phyloP scores from a whole-genome alignment of 179 eudicot genomes.

The Nepenthes alata region DNA sequence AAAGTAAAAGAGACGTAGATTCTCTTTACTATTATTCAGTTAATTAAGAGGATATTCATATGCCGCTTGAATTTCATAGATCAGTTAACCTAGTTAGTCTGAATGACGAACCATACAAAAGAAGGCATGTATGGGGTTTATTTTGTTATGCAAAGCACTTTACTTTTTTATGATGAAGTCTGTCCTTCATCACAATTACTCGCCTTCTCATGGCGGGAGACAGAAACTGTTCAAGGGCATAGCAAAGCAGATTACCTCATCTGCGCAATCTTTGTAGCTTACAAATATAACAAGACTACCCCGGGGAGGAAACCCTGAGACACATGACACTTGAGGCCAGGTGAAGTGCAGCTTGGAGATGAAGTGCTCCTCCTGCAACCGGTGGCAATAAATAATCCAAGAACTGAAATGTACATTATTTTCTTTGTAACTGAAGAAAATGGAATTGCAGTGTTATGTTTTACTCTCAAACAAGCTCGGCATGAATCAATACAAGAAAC shows the following conservation, averaged over 20 bases:
- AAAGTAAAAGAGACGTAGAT: too few species aligned
- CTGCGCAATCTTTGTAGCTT: conserved; percentile 41
- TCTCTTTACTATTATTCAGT: too few species aligned
- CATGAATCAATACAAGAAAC: neutral
- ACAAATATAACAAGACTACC: conserved; percentile 55
- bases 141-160: too few species aligned
- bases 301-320: conserved; percentile 55
- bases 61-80: too few species aligned
- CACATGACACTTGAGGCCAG: conserved; percentile 89
- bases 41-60: too few species aligned
- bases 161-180: too few species aligned
- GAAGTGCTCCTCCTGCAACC: conserved; percentile 75
- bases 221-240: neutral
- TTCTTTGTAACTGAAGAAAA: neutral
- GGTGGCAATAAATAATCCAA: neutral
- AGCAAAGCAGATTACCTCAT: conserved; percentile 32
- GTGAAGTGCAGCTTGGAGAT: conserved; percentile 57
- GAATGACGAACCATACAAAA: too few species aligned
- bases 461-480: neutral
- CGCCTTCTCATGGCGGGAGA: neutral
- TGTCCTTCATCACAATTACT: too few species aligned
- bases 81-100: too few species aligned
- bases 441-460: neutral
- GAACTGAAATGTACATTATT: neutral
- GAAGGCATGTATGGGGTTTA: too few species aligned